phyloP scores from a whole-genome alignment of 345 rosid genomes.

The Melastoma malabathricum region DNA sequence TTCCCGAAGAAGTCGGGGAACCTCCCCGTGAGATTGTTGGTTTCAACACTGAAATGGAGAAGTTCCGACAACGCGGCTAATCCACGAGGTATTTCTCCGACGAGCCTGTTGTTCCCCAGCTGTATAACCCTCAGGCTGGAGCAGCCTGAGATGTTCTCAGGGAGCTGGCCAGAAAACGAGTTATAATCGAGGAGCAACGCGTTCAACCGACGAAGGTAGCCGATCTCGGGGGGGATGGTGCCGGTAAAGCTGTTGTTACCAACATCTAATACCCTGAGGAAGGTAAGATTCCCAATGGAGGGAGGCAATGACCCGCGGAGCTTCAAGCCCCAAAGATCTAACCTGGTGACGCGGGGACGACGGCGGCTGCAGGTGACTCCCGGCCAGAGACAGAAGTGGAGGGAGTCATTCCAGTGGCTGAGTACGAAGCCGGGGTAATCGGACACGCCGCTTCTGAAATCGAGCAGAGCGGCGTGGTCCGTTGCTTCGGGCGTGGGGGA shows the following conservation, averaged over 20 bases:
- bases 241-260: not conserved
- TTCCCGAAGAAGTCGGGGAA: too few relatives aligned
- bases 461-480: too few relatives aligned
- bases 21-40: not conserved
- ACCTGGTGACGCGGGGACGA: not conserved
- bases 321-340: accelerated
- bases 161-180: not conserved
- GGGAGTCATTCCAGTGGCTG: not conserved
- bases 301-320: not conserved
- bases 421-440: too few relatives aligned
- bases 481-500: too few relatives aligned
- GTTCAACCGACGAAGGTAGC: not conserved
- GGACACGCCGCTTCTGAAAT: too few relatives aligned
- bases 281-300: not conserved
- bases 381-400: not conserved
- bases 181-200: accelerated
- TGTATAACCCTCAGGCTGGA: not conserved
- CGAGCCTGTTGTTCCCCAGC: not conserved
- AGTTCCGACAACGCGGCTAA: not conserved
- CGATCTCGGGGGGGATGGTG: not conserved
- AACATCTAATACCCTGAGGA: accelerated
- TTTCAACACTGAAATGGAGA: accelerated
- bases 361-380: not conserved
- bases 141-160: not conserved
- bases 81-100: not conserved